Evolutionary conservation across 495 filamentous ascomycete genomes (phyloP), one percentile per base, ranked within the genome.

Genomic region (Staphylotrichum longicolle): DNA sequence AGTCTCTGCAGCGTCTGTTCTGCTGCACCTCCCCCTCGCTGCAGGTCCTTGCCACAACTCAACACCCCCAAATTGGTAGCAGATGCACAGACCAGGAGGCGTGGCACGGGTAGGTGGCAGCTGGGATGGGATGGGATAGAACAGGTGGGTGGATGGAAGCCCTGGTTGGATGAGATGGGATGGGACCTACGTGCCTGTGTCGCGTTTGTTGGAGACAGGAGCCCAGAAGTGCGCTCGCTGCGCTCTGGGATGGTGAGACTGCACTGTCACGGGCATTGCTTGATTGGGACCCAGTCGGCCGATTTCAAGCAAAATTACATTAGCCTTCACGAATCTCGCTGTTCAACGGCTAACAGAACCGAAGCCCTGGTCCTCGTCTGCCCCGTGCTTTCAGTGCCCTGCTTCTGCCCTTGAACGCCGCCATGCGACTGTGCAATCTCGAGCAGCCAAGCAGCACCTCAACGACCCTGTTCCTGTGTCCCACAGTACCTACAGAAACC

Each of bases 381-480:
- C 30, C 40, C 56, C 44, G 51, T 60, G 57, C 51, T 12, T 51
- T 27, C 11, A 51, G 12, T 8, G 51, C 35, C 40, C 5, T 12
- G 32, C 59, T 62, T 39, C 42, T 27, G 20, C 20, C 20, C 20
- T 27, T 27, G 20, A 27, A 39, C 40, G 35, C 44, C 52, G 46
- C 41, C 39, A 67, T 69, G 60, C 64, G 52, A 67, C 67, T 52
- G 45, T 65, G 64, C 62, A 69, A 69, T 69, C 62, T 69, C 52
- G 42, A 51, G n/a, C 40, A 14, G 15, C 39, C 4, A 33, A 34
- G 30, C 47, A 54, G 8, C n/a, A 20, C 20, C 20, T 27, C 20
- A 27, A 27, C 20, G 20, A 27, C 20, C 20, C 20, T 1, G 20
- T 27, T 27, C 20, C 20, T 27, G 20, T 27, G 20, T 27, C 0